Conservation (phyloP, 805 yeast species). For the Schizosaccharomyces japonicus region DNA sequence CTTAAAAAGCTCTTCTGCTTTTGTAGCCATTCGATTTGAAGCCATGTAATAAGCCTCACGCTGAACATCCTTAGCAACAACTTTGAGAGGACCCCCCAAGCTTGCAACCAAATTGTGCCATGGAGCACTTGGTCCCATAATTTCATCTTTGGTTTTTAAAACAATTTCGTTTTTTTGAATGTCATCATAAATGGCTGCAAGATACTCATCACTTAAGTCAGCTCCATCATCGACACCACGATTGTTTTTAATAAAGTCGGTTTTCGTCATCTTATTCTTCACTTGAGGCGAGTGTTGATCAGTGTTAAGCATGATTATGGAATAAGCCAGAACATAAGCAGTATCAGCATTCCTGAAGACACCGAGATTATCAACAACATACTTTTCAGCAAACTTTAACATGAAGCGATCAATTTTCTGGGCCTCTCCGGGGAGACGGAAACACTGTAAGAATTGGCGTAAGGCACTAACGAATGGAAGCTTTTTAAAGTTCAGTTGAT, state of each 20-base stretch:
- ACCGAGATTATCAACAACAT: slow-evolving; percentile 63
- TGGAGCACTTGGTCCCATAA: background rate
- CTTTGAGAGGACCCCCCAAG: slow-evolving; percentile 24
- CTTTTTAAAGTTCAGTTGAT: slow-evolving; percentile 51
- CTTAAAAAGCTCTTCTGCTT: slow-evolving; percentile 65
- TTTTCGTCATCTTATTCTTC: slow-evolving; percentile 67
- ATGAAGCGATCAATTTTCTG: slow-evolving; percentile 91
- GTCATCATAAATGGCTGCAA: slow-evolving; percentile 49
- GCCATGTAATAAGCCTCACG: slow-evolving; percentile 79
- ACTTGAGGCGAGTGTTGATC: slow-evolving; percentile 84
- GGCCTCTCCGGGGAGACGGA: slow-evolving; percentile 92
- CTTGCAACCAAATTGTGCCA: background rate
- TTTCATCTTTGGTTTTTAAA: slow-evolving; percentile 56
- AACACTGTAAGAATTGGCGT: slow-evolving; percentile 60
- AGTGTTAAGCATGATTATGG: slow-evolving; percentile 82
- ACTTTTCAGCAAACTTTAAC: slow-evolving; percentile 90
- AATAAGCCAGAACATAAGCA: slow-evolving; percentile 70
- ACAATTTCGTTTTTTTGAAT: slow-evolving; percentile 71
- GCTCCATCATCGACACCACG: slow-evolving; percentile 80
- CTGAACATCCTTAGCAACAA: slow-evolving; percentile 34
- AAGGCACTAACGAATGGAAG: slow-evolving; percentile 62
- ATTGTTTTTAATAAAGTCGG: slow-evolving; percentile 68
- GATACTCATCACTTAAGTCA: slow-evolving; percentile 55
- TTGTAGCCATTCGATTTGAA: slow-evolving; percentile 69
- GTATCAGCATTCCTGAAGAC: slow-evolving; percentile 53